Base-by-base conservation (phyloP, 2,329 filamentous ascomycete genomes). In the Berkeleyomyces basicola region DNA sequence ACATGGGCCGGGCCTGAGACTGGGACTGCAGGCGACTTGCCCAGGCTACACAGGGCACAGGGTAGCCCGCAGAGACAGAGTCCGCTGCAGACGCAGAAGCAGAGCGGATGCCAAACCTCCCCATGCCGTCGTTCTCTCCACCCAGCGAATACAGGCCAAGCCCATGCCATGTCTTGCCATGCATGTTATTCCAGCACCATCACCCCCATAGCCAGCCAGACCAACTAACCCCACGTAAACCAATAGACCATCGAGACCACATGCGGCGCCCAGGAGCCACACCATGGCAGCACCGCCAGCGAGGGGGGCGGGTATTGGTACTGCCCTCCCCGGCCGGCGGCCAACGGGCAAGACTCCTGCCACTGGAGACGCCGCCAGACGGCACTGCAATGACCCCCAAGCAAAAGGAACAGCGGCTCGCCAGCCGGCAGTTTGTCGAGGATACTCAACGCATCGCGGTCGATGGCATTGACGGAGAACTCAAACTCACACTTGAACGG, bases 1-100 rank as follows among this genome's bases (percentile, higher is more conserved):
- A 61, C 46, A 55, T 42, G 59, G 46, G 59, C 43, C 39, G 43
- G 43, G 51, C 36, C 59, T 61, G 59, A 61, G 44, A 51, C 59
- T 61, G 59, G 39, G 55, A 44, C 57, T 59, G 57, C 42, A 46
- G 43, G 5, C 42, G 57, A 37, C 23, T 23, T 46, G 40, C 23
- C 14, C 11, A 59, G 36, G 47, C 47, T 42, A 55, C n/a, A 44
- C 44, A 36, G 5, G 31, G 46, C 16, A 42, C 44, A 14, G 44
- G 44, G 31, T 47, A 14, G 44, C 31, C 44, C 14, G 36, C 59
- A 42, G 23, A 62, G 36, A 47, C 33, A 36, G 23, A 16, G 46
- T 47, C 61, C 16, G 51, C 53, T 55, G 59, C 47, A 61, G 46
- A 53, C 23, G 46, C 46, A 61, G 47, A 61, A 42, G 40, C 46